phyloP scores from a whole-genome alignment of 805 yeast species.

The Candida palmyrensis region DNA sequence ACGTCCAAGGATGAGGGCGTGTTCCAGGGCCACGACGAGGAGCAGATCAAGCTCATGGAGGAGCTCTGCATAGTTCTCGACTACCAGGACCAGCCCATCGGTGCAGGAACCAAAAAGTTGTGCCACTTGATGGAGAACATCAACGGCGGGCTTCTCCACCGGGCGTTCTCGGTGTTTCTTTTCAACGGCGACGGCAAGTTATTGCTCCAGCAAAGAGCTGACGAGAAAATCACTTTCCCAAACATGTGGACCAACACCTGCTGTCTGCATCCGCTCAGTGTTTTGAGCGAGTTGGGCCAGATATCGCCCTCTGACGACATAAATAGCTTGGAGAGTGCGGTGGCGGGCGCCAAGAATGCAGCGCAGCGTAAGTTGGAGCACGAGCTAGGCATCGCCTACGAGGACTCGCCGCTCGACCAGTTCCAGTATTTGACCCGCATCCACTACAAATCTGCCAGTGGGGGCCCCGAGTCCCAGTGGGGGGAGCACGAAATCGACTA shows the following conservation, averaged over 20 bases:
- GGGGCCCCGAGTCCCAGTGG: slow-evolving; percentile 71
- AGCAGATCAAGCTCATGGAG: slow-evolving; percentile 92
- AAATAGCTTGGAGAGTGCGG: slow-evolving; percentile 48
- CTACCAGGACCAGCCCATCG: slow-evolving; percentile 79
- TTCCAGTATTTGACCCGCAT: slow-evolving; percentile 88
- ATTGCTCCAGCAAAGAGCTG: slow-evolving; percentile 90
- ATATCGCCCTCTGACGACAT: slow-evolving; percentile 10
- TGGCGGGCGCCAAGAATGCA: slow-evolving; percentile 78
- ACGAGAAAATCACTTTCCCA: slow-evolving; percentile 94
- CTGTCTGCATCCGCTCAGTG: slow-evolving; percentile 94
- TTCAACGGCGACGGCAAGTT: slow-evolving; percentile 75
- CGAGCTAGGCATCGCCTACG: slow-evolving; percentile 77
- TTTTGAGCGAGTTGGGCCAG: slow-evolving; percentile 71
- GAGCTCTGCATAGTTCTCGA: slow-evolving; percentile 94
- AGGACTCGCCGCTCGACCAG: slow-evolving; percentile 55
- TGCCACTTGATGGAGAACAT: slow-evolving; percentile 89
- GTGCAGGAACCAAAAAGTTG: slow-evolving; percentile 89
- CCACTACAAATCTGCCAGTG: slow-evolving; percentile 83
- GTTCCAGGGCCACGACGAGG: slow-evolving; percentile 87
- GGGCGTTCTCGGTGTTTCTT: slow-evolving; percentile 94
- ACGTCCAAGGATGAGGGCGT: slow-evolving; percentile 21
- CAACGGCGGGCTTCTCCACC: slow-evolving; percentile 78
- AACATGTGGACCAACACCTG: slow-evolving; percentile 98
- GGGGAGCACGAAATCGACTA: slow-evolving; percentile 98
- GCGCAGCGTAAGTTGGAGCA: slow-evolving; percentile 91